Base-by-base conservation (phyloP, 2,329 filamentous ascomycete genomes). In the Epichloe uncinata region DNA sequence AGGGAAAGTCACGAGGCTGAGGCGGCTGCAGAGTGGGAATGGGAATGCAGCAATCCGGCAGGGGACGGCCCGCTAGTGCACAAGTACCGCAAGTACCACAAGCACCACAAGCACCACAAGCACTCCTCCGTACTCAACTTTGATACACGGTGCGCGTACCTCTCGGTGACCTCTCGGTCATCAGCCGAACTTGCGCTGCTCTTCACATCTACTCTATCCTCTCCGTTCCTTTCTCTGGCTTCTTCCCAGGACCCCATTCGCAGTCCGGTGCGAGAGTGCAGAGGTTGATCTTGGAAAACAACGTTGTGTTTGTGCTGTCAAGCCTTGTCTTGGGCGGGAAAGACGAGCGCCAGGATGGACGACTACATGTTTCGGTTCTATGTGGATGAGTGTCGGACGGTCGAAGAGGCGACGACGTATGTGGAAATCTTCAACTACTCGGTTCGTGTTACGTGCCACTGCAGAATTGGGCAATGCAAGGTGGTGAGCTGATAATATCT, bases 401-500 rank as follows among this genome's bases (percentile, higher is more conserved):
- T 79, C 45, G 53, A 62, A 3, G 78, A 18, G 61, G 64, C 63
- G 49, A 80, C 76, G 16, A 71, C 66, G 54, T 81, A 78, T 59
- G 55, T 81, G 22, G 74, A 81, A 60, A 75, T 80, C 37, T 70
- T 78, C 57, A 81, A 80, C 55, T 81, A 78, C 56, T 73, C 76
- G 59, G 77, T 79, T 61, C 54, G 73, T 60, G 18, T 12, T 49
- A 11, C 15, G 13, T 44, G 13, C 20, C 37, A 5, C 26, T 20
- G 4, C 5, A 12, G 5, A 13, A 6, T 45, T 3, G 18, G 8
- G 16, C 13, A 26, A 18, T 16, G 18, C 7, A 16, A 26, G 15
- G 16, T 22, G 30, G 30, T 11, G 30, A 30, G 30, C 30, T 30
- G 30, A 30, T 30, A 4, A 30, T 16, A 7, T 26, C 2, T 20